phyloP scores from a whole-genome alignment of 2,329 filamentous ascomycete genomes.

The Phaeosphaeria sp. region DNA sequence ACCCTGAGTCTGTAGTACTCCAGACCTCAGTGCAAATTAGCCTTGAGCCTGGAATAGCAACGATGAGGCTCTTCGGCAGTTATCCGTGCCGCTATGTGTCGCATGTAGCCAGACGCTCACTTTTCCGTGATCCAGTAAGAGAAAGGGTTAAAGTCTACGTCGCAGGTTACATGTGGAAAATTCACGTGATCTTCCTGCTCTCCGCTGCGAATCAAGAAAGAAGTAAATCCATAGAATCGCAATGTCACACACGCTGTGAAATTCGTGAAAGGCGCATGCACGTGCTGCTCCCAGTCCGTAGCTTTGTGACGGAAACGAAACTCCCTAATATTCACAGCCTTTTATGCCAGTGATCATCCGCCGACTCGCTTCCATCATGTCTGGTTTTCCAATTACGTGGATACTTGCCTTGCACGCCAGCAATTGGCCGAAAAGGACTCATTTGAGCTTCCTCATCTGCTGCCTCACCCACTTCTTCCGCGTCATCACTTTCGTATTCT shows the following conservation, averaged over 20 bases:
- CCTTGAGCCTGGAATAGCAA: conserved; percentile 13
- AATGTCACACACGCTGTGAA: too few species aligned
- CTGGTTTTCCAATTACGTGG: neutral
- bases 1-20: neutral
- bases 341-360: neutral
- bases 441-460: neutral
- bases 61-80: conserved; percentile 13
- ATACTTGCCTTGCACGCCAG: neutral
- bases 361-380: neutral
- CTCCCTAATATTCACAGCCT: neutral
- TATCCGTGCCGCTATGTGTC: neutral
- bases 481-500: neutral
- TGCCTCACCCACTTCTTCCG: neutral
- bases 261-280: too few species aligned
- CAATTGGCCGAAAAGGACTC: neutral
- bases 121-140: neutral
- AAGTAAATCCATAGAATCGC: too few species aligned
- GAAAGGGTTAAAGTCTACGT: too few species aligned
- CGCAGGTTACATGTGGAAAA: too few species aligned
- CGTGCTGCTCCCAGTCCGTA: too few species aligned
- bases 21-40: conserved; percentile 7
- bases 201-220: too few species aligned
- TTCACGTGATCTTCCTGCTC: too few species aligned
- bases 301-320: neutral
- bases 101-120: neutral